Evolutionary conservation across 257 asterid species (phyloP).

Genomic region (Ballota nigra): DNA sequence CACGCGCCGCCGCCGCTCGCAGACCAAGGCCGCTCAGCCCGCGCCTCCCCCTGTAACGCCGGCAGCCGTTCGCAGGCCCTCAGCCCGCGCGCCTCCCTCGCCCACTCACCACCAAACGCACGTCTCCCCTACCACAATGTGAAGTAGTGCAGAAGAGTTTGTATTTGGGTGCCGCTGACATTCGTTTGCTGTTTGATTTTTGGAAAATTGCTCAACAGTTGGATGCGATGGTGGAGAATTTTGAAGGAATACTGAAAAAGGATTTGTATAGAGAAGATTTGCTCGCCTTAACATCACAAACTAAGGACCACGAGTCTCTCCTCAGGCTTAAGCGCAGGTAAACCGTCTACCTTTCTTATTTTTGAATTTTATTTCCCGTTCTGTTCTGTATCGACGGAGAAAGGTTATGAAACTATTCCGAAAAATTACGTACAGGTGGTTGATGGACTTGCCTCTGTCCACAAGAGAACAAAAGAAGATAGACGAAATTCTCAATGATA

Average conservation of each 20-base stretch:
- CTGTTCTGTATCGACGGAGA: neutral
- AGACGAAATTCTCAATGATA: conserved; percentile 39
- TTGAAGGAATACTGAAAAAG: conserved; percentile 13
- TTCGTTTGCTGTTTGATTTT: too few species aligned
- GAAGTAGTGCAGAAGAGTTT: too few species aligned
- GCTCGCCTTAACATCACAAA: conserved; percentile 34
- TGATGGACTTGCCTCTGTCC: conserved; percentile 60
- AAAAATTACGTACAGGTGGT: too few species aligned
- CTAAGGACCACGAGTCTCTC: conserved; percentile 44
- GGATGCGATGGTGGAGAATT: conserved; percentile 23
- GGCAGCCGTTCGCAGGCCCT: too few species aligned
- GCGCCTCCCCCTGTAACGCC: too few species aligned
- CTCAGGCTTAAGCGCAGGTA: conserved; percentile 74
- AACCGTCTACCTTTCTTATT: neutral
- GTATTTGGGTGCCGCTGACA: too few species aligned
- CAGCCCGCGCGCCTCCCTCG: too few species aligned
- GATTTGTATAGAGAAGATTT: conserved; percentile 33
- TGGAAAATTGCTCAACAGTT: neutral
- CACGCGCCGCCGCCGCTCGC: too few species aligned
- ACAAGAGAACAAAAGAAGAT: conserved; percentile 38
- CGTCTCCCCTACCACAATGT: too few species aligned
- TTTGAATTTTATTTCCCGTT: neutral
- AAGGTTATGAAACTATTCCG: neutral
- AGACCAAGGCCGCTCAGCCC: too few species aligned
- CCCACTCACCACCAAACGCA: too few species aligned